A percentile compares a stretch with the other conserved stretches of the same genome.
These are phyloP conservation scores for Spathaspora sp. DNA, from an alignment of 1,139 yeast genomes.

Conservation along the genomic window DNA sequence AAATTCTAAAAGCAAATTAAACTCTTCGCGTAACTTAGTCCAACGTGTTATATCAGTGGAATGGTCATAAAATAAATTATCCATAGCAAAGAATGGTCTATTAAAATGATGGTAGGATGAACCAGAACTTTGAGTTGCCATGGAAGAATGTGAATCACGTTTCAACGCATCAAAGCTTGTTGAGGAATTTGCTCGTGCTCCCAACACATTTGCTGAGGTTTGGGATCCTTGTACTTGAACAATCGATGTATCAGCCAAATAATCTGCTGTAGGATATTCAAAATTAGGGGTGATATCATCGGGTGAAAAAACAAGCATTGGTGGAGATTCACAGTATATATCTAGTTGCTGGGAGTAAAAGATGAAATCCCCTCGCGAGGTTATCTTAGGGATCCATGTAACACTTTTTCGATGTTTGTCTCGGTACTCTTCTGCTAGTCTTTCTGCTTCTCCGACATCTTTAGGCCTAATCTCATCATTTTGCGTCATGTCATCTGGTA, in stretches of 20 bases:
- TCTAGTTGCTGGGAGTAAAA: constrained; percentile 61
- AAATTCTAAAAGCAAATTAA: constrained; percentile 46
- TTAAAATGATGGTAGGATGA: constrained; percentile 42
- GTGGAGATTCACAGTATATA: constrained; percentile 56
- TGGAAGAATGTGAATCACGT: constrained; percentile 41
- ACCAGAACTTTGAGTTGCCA: constrained; percentile 25
- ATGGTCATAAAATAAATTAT: constrained; percentile 53
- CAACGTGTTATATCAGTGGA: constrained; percentile 59
- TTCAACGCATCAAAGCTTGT: constrained; percentile 30
- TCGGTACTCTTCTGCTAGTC: constrained; percentile 31
- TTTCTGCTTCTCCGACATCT: constrained; percentile 40
- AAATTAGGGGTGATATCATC: constrained; percentile 21
- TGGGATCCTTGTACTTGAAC: constrained; percentile 14
- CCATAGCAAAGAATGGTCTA: constrained; percentile 42
- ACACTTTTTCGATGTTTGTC: constrained; percentile 27
- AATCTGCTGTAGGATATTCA: constrained; percentile 29
- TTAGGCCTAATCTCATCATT: constrained; percentile 16
- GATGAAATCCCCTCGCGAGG: constrained; percentile 54
- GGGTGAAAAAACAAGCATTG: constrained; percentile 33
- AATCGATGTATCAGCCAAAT: constrained; percentile 25
- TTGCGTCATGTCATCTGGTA: constrained; percentile 13
- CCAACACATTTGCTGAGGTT: constrained; percentile 10
- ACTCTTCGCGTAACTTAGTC: constrained; percentile 50
- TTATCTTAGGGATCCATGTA: constrained; percentile 56
- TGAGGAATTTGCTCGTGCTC: constrained; percentile 9